These are phyloP conservation scores for Gossypium gossypioides DNA, from an alignment of 441 rosid genomes.

Conservation along the genomic window DNA sequence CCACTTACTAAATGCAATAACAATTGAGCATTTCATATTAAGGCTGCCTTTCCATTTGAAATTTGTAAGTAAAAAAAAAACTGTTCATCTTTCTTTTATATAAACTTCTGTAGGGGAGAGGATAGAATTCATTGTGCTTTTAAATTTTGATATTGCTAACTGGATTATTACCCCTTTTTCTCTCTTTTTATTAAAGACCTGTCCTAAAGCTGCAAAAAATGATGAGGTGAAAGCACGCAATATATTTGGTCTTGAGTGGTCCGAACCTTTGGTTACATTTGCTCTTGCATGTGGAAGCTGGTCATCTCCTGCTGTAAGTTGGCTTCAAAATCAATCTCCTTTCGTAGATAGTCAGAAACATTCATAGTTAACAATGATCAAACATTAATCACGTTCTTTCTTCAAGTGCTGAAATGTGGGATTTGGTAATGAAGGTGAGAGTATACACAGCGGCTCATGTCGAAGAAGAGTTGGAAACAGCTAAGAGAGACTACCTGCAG, in stretches of 20 bases:
- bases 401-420: neutral
- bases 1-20: conserved; percentile 55
- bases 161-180: conserved; percentile 1
- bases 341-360: neutral
- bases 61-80: conserved; percentile 38
- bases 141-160: neutral
- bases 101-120: neutral
- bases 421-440: conserved; percentile 39
- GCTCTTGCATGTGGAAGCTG: conserved; percentile 81
- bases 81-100: neutral
- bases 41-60: conserved; percentile 79
- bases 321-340: neutral
- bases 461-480: conserved; percentile 62
- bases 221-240: conserved; percentile 54
- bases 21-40: conserved; percentile 78
- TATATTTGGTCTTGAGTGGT: conserved; percentile 59
- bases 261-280: conserved; percentile 74
- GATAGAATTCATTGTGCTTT: neutral
- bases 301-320: conserved; percentile 84
- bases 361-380: neutral
- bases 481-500: conserved; percentile 71
- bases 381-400: too few relatives aligned
- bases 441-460: conserved; percentile 55
- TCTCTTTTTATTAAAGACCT: conserved; percentile 34
- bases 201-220: conserved; percentile 53